phyloP scores from a whole-genome alignment of 192 early-diverging fungal genomes.

The Gonapodya prolifera region DNA sequence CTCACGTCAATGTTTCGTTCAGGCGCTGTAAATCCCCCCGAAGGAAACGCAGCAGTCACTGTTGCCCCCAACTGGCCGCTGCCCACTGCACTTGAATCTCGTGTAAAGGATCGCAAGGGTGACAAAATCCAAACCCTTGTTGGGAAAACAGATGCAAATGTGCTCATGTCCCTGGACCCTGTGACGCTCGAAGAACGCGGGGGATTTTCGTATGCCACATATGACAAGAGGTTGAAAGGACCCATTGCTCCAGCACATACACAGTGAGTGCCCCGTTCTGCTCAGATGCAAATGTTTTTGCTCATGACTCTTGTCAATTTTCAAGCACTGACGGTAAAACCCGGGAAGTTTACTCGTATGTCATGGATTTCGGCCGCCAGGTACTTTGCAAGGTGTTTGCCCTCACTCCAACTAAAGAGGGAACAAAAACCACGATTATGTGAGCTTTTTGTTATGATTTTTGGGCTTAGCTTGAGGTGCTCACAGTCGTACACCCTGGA shows the following conservation, averaged over 20 bases:
- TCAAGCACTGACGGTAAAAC: background rate
- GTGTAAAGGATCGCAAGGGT: background rate
- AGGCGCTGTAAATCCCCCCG: background rate
- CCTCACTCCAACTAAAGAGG: background rate
- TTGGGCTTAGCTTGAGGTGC: no score
- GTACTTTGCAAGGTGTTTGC: background rate
- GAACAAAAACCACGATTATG: background rate
- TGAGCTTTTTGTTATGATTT: background rate
- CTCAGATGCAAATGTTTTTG: background rate
- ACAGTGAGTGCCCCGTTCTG: background rate
- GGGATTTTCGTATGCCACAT: background rate
- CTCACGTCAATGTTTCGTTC: background rate
- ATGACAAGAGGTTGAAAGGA: background rate
- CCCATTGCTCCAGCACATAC: background rate
- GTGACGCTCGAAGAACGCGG: slow-evolving; percentile 20
- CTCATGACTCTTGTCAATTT: background rate
- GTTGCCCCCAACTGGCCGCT: background rate
- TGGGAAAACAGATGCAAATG: slow-evolving; percentile 28
- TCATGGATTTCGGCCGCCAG: background rate
- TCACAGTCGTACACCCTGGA: no score
- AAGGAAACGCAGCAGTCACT: background rate
- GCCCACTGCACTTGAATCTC: background rate
- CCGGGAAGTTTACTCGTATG: background rate
- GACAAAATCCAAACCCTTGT: slow-evolving; percentile 12
- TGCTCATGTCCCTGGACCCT: slow-evolving; percentile 24